Evolutionary conservation across 1,284 basidiomycete species (phyloP).

Genomic region (Puccinia polysora): DNA sequence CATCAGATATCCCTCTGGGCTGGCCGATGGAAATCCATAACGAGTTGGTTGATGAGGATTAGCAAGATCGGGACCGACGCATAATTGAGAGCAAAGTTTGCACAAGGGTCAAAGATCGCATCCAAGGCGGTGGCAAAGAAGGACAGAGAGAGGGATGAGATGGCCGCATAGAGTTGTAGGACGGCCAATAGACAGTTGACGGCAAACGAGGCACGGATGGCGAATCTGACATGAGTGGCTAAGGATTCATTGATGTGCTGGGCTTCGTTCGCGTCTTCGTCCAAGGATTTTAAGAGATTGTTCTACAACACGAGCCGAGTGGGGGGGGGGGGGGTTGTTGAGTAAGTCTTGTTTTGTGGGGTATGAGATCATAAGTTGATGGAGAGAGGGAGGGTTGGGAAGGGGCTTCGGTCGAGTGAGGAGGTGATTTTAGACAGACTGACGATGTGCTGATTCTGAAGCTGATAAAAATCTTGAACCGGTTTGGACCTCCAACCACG

Average conservation of each 20-base stretch:
- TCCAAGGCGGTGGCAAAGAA: slow-evolving; percentile 45
- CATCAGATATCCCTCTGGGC: no score
- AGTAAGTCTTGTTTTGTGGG: background rate
- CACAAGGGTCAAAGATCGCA: slow-evolving; percentile 43
- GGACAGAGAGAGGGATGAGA: slow-evolving; percentile 44
- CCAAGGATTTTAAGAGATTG: slow-evolving; percentile 24
- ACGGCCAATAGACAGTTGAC: slow-evolving; percentile 42
- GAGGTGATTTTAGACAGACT: background rate
- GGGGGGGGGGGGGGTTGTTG: no score
- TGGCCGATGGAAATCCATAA: no score
- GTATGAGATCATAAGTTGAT: background rate
- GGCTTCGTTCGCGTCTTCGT: slow-evolving; percentile 27
- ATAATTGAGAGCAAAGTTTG: slow-evolving; percentile 42
- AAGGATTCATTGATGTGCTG: background rate
- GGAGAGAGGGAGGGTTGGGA: background rate
- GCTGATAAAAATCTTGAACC: slow-evolving; percentile 24
- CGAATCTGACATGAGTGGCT: slow-evolving; percentile 24
- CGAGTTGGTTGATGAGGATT: background rate
- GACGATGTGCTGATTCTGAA: slow-evolving; percentile 38
- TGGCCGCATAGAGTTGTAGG: slow-evolving; percentile 44
- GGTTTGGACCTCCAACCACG: slow-evolving; percentile 12
- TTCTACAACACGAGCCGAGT: no score
- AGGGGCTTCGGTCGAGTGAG: no score
- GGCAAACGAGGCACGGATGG: slow-evolving; percentile 27
- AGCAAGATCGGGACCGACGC: slow-evolving; percentile 9